These are phyloP conservation scores for Diaporthe batatas DNA, from an alignment of 2,329 filamentous ascomycete genomes.

Conservation along the genomic window DNA sequence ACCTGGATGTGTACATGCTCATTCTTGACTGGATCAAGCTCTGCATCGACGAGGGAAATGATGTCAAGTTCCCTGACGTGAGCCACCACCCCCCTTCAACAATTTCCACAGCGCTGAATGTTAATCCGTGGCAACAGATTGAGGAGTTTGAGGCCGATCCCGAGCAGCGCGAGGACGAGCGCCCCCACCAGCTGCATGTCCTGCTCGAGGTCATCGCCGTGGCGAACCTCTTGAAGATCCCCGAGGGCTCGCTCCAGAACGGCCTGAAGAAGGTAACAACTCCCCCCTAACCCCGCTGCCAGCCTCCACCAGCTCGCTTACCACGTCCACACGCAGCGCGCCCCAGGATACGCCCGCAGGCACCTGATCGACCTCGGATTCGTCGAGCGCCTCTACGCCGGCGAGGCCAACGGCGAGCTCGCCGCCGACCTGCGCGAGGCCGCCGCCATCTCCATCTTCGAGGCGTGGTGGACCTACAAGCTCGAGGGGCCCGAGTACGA, in stretches of 20 bases:
- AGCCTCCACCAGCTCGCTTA: background rate
- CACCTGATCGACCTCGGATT: conserved; percentile 31
- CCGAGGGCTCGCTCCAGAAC: conserved; percentile 41
- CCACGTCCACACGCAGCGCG: background rate
- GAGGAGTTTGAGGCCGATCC: background rate
- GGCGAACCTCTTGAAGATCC: conserved; percentile 38
- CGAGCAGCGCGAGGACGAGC: background rate
- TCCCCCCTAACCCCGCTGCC: background rate
- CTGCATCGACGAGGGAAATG: conserved; percentile 40
- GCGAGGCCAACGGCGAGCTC: conserved; percentile 21
- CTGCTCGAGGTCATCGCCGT: conserved; percentile 36
- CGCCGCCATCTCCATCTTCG: conserved; percentile 41
- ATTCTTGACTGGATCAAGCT: conserved; percentile 40
- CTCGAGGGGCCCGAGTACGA: conserved; percentile 39
- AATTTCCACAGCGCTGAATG: too few species aligned
- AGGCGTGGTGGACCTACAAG: conserved; percentile 40
- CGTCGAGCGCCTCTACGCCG: conserved; percentile 35
- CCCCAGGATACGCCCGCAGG: conserved; percentile 37
- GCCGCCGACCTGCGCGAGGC: conserved; percentile 31
- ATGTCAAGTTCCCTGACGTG: conserved; percentile 41
- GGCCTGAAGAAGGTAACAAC: conserved; percentile 36
- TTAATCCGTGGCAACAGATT: background rate
- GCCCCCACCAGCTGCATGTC: conserved; percentile 34
- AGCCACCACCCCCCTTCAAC: too few species aligned
- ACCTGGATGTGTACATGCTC: conserved; percentile 32